phyloP scores from a whole-genome alignment of 2,329 filamentous ascomycete genomes.

The Trichocomaceae sp. region DNA sequence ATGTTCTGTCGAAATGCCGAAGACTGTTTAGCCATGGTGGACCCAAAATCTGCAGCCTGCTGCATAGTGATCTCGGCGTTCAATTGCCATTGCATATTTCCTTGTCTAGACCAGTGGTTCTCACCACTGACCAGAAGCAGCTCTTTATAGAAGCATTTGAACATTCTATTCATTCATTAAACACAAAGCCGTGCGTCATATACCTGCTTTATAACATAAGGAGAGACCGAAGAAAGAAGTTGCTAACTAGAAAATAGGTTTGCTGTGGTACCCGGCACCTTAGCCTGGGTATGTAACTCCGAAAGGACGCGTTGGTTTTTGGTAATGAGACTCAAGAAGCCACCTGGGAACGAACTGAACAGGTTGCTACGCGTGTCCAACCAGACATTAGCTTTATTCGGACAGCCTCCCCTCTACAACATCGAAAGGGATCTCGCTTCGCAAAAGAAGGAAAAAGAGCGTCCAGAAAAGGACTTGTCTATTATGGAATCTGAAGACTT shows the following conservation, averaged over 20 bases:
- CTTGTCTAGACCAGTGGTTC: constrained; percentile 71
- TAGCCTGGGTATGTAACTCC: constrained; percentile 62
- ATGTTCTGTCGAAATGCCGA: constrained; percentile 24
- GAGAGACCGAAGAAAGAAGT: background rate
- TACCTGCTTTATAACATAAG: background rate
- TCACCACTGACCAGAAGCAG: constrained; percentile 66
- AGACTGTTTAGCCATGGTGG: constrained; percentile 37
- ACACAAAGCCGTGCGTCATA: constrained; percentile 40
- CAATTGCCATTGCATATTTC: constrained; percentile 83
- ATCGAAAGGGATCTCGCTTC: constrained; percentile 14
- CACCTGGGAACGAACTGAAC: constrained; percentile 51
- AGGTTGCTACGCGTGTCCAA: constrained; percentile 64
- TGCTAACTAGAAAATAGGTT: constrained; percentile 41
- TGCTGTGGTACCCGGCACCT: constrained; percentile 36
- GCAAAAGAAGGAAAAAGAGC: constrained; percentile 10
- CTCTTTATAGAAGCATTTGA: constrained; percentile 56
- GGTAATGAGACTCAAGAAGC: constrained; percentile 57
- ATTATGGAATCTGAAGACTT: constrained; percentile 27
- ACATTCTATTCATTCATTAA: constrained; percentile 36
- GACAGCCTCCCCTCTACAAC: constrained; percentile 65
- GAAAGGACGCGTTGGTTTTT: constrained; percentile 73
- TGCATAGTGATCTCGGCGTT: constrained; percentile 70
- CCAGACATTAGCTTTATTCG: constrained; percentile 50
- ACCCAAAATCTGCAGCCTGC: constrained; percentile 55
- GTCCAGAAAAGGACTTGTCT: constrained; percentile 16